Percentiles rank a stretch among this genome's conserved stretches.
These are phyloP conservation scores for Mortierella sp. DNA, from an alignment of 371 early-diverging fungal genomes.

Conservation along the genomic window DNA sequence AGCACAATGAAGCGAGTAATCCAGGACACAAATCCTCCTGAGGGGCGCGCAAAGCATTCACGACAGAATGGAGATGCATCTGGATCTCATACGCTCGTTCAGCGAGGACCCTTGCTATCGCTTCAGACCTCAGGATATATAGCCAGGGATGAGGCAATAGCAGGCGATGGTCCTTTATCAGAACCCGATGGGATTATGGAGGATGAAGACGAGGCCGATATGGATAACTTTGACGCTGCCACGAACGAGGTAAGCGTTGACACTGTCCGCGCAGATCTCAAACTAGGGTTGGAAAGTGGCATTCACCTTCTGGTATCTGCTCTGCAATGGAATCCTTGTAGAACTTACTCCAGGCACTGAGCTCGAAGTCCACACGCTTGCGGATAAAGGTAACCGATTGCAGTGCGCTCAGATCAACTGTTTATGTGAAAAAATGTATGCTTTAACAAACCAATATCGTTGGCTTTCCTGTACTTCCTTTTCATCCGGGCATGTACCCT, in stretches of 20 bases:
- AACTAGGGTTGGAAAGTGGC: too few relatives aligned
- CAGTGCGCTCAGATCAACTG: too few relatives aligned
- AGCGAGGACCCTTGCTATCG: constrained; percentile 9
- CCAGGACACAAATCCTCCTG: constrained; percentile 14
- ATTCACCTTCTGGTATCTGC: too few relatives aligned
- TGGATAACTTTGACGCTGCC: neutral
- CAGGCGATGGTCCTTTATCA: neutral
- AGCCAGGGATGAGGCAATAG: too few relatives aligned
- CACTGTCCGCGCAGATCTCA: neutral
- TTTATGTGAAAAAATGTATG: neutral
- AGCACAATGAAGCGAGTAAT: constrained; percentile 45
- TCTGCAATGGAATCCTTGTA: neutral
- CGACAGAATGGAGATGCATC: constrained; percentile 1
- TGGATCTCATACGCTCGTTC: constrained; percentile 24
- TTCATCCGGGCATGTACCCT: too few relatives aligned
- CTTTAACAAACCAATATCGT: too few relatives aligned
- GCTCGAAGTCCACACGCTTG: constrained; percentile 1
- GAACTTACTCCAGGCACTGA: constrained; percentile 10
- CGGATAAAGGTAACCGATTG: constrained; percentile 21
- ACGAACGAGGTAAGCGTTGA: neutral
- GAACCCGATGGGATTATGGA: constrained; percentile 7
- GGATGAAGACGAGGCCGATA: constrained; percentile 5
- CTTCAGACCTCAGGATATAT: constrained; percentile 1
- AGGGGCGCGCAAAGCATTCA: constrained; percentile 17
- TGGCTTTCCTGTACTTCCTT: too few relatives aligned